These are phyloP conservation scores for Terana coerulea DNA, from an alignment of 768 basidiomycete species.

Conservation along the genomic window DNA sequence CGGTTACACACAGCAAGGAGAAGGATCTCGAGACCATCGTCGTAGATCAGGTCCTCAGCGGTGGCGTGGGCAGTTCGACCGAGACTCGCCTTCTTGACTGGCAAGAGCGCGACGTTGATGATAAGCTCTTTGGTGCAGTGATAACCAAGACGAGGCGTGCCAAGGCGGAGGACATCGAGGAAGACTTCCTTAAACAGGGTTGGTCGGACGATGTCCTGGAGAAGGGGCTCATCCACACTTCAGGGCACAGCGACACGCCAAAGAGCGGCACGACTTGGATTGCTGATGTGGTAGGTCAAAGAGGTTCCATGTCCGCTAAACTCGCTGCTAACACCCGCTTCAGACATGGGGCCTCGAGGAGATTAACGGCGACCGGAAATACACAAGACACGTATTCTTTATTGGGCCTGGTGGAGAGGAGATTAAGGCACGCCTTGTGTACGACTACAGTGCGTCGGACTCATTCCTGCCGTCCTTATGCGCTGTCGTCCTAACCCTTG, in stretches of 20 bases:
- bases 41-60: slow-evolving; percentile 59
- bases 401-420: slow-evolving; percentile 56
- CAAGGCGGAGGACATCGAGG: slow-evolving; percentile 27
- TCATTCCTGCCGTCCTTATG: neutral
- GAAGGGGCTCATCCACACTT: slow-evolving; percentile 31
- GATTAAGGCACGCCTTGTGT: slow-evolving; percentile 54
- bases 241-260: slow-evolving; percentile 55
- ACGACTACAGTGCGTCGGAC: slow-evolving; percentile 60
- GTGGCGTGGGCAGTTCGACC: slow-evolving; percentile 52
- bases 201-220: slow-evolving; percentile 41
- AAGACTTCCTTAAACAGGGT: slow-evolving; percentile 35
- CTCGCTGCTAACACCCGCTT: slow-evolving; percentile 14
- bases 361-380: slow-evolving; percentile 55
- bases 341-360: slow-evolving; percentile 64
- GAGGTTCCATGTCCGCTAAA: slow-evolving; percentile 18
- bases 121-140: slow-evolving; percentile 60
- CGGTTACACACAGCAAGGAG: slow-evolving; percentile 58
- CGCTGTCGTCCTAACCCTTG: too few relatives aligned
- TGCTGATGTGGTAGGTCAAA: slow-evolving; percentile 54
- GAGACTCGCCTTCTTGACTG: slow-evolving; percentile 60
- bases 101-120: slow-evolving; percentile 47
- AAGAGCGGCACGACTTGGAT: slow-evolving; percentile 63
- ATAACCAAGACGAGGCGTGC: slow-evolving; percentile 35
- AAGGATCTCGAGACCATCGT: slow-evolving; percentile 60
- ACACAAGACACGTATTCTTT: slow-evolving; percentile 60